Evolutionary conservation across 2,329 filamentous ascomycete species (phyloP).

Genomic region (Blastomyces gilchristii): DNA sequence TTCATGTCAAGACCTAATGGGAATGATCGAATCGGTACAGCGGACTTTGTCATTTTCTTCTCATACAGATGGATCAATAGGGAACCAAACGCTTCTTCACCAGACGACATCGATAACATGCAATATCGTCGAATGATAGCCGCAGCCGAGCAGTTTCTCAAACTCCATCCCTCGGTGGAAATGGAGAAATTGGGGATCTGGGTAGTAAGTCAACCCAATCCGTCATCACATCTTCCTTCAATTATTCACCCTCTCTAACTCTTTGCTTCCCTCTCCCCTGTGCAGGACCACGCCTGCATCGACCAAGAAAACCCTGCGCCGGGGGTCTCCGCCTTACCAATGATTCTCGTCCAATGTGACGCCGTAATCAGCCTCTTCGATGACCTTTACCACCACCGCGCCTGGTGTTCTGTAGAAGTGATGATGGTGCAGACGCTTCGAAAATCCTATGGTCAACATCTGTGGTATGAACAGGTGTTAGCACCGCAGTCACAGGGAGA

Average conservation of each 20-base stretch:
- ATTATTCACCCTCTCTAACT: neutral
- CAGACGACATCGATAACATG: neutral
- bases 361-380: neutral
- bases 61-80: neutral
- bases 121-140: neutral
- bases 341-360: neutral
- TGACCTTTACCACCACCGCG: neutral
- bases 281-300: neutral
- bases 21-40: neutral
- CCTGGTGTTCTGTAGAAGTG: slow-evolving; percentile 1
- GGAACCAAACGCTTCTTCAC: neutral
- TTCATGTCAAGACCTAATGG: neutral
- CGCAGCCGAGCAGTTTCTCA: neutral
- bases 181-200: neutral
- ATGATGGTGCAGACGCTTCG: slow-evolving; percentile 2
- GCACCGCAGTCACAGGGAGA: neutral
- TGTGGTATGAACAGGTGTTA: neutral
- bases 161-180: neutral
- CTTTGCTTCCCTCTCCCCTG: neutral
- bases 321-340: neutral
- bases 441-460: neutral
- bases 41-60: neutral
- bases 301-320: neutral
- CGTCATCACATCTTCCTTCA: neutral
- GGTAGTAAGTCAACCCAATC: neutral